Conservation (phyloP, 371 early-diverging fungal genomes). For the Mycotypha africana region DNA sequence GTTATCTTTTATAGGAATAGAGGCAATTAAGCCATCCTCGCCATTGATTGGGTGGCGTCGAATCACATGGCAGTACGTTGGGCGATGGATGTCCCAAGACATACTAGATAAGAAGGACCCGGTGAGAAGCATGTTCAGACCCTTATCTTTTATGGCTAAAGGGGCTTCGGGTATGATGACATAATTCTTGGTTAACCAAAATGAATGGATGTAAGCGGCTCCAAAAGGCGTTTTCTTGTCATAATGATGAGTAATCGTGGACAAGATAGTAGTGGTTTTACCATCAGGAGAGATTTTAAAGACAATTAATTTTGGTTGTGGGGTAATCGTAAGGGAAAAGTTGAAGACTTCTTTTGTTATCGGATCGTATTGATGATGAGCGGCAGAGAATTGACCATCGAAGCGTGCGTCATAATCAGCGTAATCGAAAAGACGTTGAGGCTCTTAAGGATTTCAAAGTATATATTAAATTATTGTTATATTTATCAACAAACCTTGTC, state of each 20-base stretch:
- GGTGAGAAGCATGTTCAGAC: slow-evolving; percentile 35
- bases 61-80: slow-evolving; percentile 45
- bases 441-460: slow-evolving; percentile 22
- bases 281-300: slow-evolving; percentile 25
- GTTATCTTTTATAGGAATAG: slow-evolving; percentile 29
- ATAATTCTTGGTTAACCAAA: slow-evolving; percentile 48
- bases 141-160: slow-evolving; percentile 30
- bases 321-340: slow-evolving; percentile 14
- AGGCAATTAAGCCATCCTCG: slow-evolving; percentile 35
- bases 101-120: slow-evolving; percentile 36
- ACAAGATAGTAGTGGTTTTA: slow-evolving; percentile 21
- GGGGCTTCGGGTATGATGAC: slow-evolving; percentile 51
- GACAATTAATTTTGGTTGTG: slow-evolving; percentile 18
- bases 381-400: slow-evolving; percentile 43
- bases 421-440: slow-evolving; percentile 46
- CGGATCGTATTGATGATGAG: slow-evolving; percentile 54
- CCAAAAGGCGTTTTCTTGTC: slow-evolving; percentile 13
- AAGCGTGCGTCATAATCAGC: slow-evolving; percentile 32
- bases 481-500: not conserved
- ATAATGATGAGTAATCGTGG: slow-evolving; percentile 31
- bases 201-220: slow-evolving; percentile 31
- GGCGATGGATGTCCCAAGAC: slow-evolving; percentile 27
- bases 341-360: slow-evolving; percentile 46
- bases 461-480: not conserved
- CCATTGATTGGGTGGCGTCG: slow-evolving; percentile 14